A percentile compares a stretch with the other conserved stretches of the same genome.
These are phyloP conservation scores for Stygiomarasmius scandens DNA, from an alignment of 1,284 basidiomycete genomes.

Conservation along the genomic window DNA sequence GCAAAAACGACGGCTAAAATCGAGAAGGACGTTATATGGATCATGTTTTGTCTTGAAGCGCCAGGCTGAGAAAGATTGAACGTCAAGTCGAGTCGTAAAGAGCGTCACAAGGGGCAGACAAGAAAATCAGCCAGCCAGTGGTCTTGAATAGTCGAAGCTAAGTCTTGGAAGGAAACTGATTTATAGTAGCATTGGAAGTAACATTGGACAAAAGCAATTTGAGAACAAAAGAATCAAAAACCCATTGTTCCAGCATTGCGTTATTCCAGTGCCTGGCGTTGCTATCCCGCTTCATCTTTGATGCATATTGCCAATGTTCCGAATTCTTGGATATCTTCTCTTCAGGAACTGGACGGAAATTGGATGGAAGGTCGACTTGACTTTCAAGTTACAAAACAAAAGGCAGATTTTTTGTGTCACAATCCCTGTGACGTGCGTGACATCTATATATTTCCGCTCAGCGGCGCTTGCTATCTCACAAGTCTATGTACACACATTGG, in stretches of 20 bases:
- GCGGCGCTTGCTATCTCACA: no score
- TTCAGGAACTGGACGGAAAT: no score
- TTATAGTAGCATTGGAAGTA: neutral
- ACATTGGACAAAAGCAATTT: neutral
- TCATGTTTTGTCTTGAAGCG: conserved; percentile 9
- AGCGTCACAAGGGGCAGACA: neutral
- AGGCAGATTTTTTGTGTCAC: no score
- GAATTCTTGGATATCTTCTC: no score
- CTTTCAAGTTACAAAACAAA: no score
- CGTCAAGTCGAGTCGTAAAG: neutral
- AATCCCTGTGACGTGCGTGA: no score
- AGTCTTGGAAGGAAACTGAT: neutral
- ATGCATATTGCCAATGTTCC: no score
- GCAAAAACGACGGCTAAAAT: conserved; percentile 15
- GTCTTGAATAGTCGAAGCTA: neutral
- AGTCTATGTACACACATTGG: no score
- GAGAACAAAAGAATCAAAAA: neutral
- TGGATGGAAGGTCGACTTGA: no score
- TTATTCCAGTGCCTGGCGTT: neutral
- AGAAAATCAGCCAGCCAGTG: conserved; percentile 12
- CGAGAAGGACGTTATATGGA: conserved; percentile 5
- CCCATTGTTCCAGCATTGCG: neutral
- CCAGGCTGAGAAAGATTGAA: conserved; percentile 3
- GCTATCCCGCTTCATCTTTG: neutral
- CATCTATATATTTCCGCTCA: no score